phyloP scores from a whole-genome alignment of 805 yeast species.

The Starmerella vaccinii region DNA sequence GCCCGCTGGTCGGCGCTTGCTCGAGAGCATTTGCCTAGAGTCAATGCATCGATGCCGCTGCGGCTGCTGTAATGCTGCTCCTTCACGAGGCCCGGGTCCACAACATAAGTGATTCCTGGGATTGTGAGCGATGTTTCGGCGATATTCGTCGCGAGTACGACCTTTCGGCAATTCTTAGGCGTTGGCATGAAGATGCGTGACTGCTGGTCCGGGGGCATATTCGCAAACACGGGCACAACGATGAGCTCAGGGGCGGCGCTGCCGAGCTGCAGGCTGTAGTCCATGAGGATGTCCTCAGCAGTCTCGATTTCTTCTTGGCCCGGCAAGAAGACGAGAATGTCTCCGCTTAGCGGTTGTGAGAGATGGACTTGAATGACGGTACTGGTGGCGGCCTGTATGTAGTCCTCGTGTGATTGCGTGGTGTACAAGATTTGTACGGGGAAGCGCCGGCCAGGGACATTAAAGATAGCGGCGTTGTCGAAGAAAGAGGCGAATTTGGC shows the following conservation, averaged over 20 bases:
- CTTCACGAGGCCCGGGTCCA: constrained; percentile 92
- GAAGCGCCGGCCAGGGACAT: constrained; percentile 79
- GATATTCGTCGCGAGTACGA: constrained; percentile 87
- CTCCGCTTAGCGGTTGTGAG: constrained; percentile 42
- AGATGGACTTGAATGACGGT: constrained; percentile 23
- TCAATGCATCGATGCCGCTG: constrained; percentile 81
- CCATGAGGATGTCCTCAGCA: constrained; percentile 30
- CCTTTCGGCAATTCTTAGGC: constrained; percentile 64
- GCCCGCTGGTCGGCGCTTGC: constrained; percentile 94
- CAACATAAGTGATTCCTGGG: constrained; percentile 82
- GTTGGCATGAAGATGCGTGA: constrained; percentile 81
- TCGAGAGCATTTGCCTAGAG: constrained; percentile 76
- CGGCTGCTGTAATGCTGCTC: constrained; percentile 80
- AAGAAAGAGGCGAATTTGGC: constrained; percentile 74
- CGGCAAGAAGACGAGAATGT: constrained; percentile 74
- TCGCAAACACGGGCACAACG: constrained; percentile 80
- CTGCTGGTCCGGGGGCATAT: constrained; percentile 84
- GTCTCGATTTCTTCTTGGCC: constrained; percentile 96
- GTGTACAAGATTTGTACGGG: constrained; percentile 55
- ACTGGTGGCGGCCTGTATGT: constrained; percentile 13
- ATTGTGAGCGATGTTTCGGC: constrained; percentile 97
- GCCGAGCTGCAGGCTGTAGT: constrained; percentile 50
- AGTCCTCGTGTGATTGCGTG: constrained; percentile 7
- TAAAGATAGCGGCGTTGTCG: constrained; percentile 64
- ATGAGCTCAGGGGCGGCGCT: constrained; percentile 53